Percentiles rank a stretch among this genome's conserved stretches.
Evolutionary conservation across 441 rosid species (phyloP).

Genomic region (Manihot esculenta): DNA sequence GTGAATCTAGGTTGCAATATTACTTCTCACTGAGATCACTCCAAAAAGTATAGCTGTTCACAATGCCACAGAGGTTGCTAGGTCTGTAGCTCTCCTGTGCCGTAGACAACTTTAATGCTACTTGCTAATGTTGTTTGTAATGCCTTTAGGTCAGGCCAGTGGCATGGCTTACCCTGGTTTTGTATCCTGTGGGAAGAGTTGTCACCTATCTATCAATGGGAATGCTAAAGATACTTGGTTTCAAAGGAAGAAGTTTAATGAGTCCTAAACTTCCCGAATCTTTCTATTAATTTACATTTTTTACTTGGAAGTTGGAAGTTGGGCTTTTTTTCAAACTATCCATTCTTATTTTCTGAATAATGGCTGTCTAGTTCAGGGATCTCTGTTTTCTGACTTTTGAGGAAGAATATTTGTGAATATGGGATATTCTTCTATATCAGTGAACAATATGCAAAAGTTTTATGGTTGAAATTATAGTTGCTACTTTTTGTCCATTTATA

Average conservation of each 20-base stretch:
- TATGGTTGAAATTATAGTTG: not conserved
- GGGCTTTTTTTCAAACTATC: no score
- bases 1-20: conserved; percentile 70
- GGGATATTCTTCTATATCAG: not conserved
- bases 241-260: conserved; percentile 89
- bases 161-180: conserved; percentile 95
- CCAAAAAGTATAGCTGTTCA: conserved; percentile 99
- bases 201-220: conserved; percentile 96
- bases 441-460: not conserved
- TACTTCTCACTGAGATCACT: conserved; percentile 97
- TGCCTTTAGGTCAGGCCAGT: conserved; percentile 97
- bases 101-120: conserved; percentile 20
- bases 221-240: conserved; percentile 89
- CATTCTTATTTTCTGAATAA: not conserved
- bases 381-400: not conserved
- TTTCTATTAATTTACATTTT: conserved; percentile 11
- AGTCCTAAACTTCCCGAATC: conserved; percentile 14
- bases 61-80: conserved; percentile 90
- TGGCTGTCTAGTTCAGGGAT: not conserved
- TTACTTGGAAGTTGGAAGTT: not conserved
- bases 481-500: no score
- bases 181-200: conserved; percentile 96
- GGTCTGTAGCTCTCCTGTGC: conserved; percentile 48
- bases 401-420: not conserved
- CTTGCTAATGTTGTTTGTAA: conserved; percentile 35